Conservation (phyloP, 768 basidiomycete species). For the Lentinula boryana region DNA sequence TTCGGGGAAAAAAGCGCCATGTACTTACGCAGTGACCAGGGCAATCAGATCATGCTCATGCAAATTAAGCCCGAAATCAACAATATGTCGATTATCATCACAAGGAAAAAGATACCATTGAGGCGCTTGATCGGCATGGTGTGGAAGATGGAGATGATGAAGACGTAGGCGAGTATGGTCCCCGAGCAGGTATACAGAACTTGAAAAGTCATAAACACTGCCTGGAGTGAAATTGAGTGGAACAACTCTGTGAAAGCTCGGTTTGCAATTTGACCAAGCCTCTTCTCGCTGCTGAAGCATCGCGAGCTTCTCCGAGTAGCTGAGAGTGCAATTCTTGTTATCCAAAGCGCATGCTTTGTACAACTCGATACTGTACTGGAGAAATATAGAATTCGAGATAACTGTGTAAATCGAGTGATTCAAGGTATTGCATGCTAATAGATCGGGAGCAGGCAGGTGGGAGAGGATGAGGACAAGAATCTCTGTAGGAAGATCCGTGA, state of each 20-base stretch:
- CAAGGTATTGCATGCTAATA: conserved; percentile 17
- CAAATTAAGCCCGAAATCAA: conserved; percentile 37
- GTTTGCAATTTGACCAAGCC: conserved; percentile 23
- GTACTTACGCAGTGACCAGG: conserved; percentile 32
- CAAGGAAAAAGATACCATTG: conserved; percentile 23
- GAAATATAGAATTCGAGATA: conserved; percentile 19
- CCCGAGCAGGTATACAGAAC: conserved; percentile 35
- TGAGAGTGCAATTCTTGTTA: conserved; percentile 19
- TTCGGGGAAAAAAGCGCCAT: neutral
- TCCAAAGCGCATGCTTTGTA: conserved; percentile 20
- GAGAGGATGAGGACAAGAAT: conserved; percentile 24
- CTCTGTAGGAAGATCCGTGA: conserved; percentile 22
- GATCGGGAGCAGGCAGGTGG: conserved; percentile 18
- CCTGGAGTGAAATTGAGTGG: conserved; percentile 21
- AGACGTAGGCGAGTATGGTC: conserved; percentile 16
- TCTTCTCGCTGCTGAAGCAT: conserved; percentile 19
- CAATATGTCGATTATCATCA: conserved; percentile 19
- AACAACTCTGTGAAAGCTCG: conserved; percentile 20
- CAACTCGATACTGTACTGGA: conserved; percentile 27
- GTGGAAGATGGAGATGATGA: conserved; percentile 28
- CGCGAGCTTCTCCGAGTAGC: conserved; percentile 20
- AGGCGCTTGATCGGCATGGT: conserved; percentile 14
- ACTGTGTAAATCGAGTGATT: conserved; percentile 17
- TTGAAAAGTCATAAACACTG: conserved; percentile 38
- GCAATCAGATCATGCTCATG: conserved; percentile 40